Evolutionary conservation across 2,329 filamentous ascomycete species (phyloP), one percentile per base, ranked within the genome.

Genomic region (Beauveria scarabaeidicola): DNA sequence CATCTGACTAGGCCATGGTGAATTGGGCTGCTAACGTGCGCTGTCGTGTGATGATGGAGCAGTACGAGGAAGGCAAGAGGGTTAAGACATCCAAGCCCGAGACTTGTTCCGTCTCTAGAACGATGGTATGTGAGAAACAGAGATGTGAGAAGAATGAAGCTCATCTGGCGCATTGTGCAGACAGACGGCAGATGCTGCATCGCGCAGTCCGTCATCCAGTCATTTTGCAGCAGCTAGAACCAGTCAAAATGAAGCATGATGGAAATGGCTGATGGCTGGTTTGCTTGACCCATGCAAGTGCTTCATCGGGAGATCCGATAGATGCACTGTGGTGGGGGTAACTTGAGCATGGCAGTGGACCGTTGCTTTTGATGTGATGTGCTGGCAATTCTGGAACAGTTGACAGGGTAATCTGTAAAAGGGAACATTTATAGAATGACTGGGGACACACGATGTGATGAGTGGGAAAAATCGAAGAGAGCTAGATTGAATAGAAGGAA

Each of bases 281-380:
- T 27, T 27, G 9, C 29, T 43, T 44, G n/a, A 44, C 40, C 44
- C 36, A 57, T 50, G 54, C 54, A 27, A 21, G 29, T 57, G 44
- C 44, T 25, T 46, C 54, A 57, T 57, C 54, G 54, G 54, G 54
- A 46, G 54, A 50, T 57, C 44, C 54, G 54, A 50, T 6, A 48
- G 54, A 57, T 57, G 54, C 54, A 50, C 15, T 11, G 44, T 41
- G 32, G 54, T 38, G 54, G 54, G 54, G 54, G 21, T 21, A 15
- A 13, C 23, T 19, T 41, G 21, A 23, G 40, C 23, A n/a, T 23
- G 50, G 50, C 15, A 48, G 50, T 36, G 47, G 47, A 21, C 47
- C 32, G 5, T 25, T 38, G n/a, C 40, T 41, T 10, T 36, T 10
- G 15, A 19, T 9, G 15, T 40, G 32, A 7, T 52, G 50, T 32